phyloP scores from a whole-genome alignment of 2,329 filamentous ascomycete genomes.

The Colletotrichum viniferum region DNA sequence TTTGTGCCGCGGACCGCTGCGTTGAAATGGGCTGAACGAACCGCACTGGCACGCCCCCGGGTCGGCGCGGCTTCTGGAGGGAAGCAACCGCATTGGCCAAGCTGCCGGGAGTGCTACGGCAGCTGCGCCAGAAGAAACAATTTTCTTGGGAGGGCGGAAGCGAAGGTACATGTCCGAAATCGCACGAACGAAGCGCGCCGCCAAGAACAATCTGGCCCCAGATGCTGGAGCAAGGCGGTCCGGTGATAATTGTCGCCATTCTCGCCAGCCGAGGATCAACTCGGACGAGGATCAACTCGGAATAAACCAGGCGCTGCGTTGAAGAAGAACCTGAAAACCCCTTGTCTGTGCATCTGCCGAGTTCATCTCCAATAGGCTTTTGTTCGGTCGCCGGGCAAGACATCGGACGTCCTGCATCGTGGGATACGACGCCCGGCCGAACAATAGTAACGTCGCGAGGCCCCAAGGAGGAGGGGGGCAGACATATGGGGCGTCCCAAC shows the following conservation, averaged over 20 bases:
- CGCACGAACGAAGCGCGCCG: constrained; percentile 2
- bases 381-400: constrained; percentile 8
- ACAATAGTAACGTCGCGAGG: not conserved
- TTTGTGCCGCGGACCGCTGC: constrained; percentile 8
- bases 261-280: constrained; percentile 3
- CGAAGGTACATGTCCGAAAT: constrained; percentile 2
- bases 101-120: constrained; percentile 7
- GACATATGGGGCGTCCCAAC: not conserved
- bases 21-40: not conserved
- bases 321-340: not conserved
- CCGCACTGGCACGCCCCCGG: constrained; percentile 9
- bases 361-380: not conserved
- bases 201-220: constrained; percentile 6
- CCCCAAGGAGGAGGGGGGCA: not conserved
- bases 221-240: not conserved
- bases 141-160: not conserved
- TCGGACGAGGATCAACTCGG: constrained; percentile 11
- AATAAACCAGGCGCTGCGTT: not conserved
- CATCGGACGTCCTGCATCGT: constrained; percentile 4
- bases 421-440: not conserved
- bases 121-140: not conserved
- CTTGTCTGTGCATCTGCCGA: not conserved
- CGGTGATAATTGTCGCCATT: not conserved
- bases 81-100: not conserved
- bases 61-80: constrained; percentile 6